Base-by-base conservation (phyloP, 208 protist genomes). In the Spironucleus salmonicida region DNA sequence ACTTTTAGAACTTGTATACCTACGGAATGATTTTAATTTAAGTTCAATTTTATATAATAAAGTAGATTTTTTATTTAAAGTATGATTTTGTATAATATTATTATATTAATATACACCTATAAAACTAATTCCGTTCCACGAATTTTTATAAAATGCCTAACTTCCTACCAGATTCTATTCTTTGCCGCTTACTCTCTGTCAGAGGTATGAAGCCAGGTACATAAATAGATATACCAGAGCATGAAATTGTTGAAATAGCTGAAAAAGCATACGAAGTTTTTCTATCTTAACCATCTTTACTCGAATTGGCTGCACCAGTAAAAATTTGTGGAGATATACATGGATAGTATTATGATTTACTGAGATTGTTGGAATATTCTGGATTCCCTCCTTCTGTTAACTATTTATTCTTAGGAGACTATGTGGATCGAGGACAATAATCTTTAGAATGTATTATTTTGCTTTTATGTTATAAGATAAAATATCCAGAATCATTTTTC, bases 381-480 rank as follows among this genome's bases (percentile, higher is more conserved):
- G 93, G 94, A 59, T 98, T 97, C 81, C 95, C 95, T 23, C 95
- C 95, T 34, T 90, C 94, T 13, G 84, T 92, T 0, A 98, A 98
- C 82, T 99, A 98, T 81, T 87, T 99, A 26, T 99, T 99, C 83
- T 89, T 99, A 7, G 96, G 95, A n/a, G 95, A 99, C 81, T 99
- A 98, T 84, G 95, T 98, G 61, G 96, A 99, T 76, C 90, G 95
- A 83, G 96, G 96, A 38, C 95, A 96, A 79, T 93, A 98, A 75
- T 88, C 85, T 0, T 83, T 99, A 7, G 95, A 99, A 83, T 96
- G 93, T 0, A 95, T 99, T 49, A 90, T 87, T 77, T 59, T 89
- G 9, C 75, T 90, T 1, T 45, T 81, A 23, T 76, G 74, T 39
- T 75, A 75, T 32, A 81, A 81, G 40, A 40, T 87, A 15, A 76